Base-by-base conservation (phyloP, 1,139 yeast species). In the Suhomyces maxii region DNA sequence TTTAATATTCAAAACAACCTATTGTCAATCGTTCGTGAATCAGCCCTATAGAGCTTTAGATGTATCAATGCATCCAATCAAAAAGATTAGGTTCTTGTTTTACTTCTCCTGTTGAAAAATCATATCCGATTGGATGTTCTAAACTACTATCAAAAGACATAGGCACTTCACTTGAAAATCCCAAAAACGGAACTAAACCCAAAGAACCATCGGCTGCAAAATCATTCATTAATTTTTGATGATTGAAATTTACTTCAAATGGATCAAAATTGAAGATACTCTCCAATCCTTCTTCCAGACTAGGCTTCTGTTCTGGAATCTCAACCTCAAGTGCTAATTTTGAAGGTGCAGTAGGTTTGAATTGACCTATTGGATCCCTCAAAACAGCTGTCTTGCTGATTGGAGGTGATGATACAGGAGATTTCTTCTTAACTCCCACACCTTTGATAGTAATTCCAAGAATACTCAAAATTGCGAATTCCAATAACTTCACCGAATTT, bases 201-300 rank as follows among this genome's bases (percentile, higher is more conserved):
- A 83, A 63, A 0, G 88, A 83, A 0, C 87, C 87, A 65, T 83
- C 89, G 11, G 86, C 86, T 10, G 83, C 86, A 63, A 82, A 83
- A 51, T 81, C 86, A 52, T 71, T 71, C 54, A 73, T 62, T 60
- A 74, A 60, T 55, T 64, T 52, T 57, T 77, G 61, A 55, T 71
- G 67, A 44, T 62, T 63, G 35, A 68, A 53, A 48, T 66, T 65
- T 37, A 67, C 66, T 40, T 71, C 69, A 53, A 68, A 73, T 6
- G 78, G 79, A 51, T 74, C 79, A 53, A 73, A 73, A 43, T 65
- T 64, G 23, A 74, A 58, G 3, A 72, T 55, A 26, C 56, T 61
- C 28, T 69, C 73, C 14, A 68, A 41, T 1, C 49, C 52, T 8
- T 47, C 48, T 12, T 44, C 47, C 8, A 36, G 40, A 23, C 4